phyloP scores from a whole-genome alignment of 495 filamentous ascomycete species.

The Talaromyces nanjingensis region DNA sequence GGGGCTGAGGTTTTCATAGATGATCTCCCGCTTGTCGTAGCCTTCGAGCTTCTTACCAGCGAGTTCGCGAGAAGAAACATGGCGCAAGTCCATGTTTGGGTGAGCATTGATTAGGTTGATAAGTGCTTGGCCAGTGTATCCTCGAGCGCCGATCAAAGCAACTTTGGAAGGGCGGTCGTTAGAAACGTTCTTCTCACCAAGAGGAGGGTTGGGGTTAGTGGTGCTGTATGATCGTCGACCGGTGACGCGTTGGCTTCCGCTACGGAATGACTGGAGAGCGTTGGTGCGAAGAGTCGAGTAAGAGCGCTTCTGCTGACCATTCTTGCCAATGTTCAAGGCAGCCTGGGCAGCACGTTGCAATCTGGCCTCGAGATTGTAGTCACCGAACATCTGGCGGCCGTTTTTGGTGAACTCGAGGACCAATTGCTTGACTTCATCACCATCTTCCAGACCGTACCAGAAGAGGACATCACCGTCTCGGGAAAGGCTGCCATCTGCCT shows the following conservation, averaged over 20 bases:
- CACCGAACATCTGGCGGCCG: slow-evolving; percentile 81
- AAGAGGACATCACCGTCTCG: slow-evolving; percentile 85
- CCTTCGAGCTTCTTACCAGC: slow-evolving; percentile 85
- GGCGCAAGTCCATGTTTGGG: slow-evolving; percentile 87
- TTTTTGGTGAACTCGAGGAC: slow-evolving; percentile 83
- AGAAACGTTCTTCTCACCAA: slow-evolving; percentile 85
- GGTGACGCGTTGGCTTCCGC: slow-evolving; percentile 22
- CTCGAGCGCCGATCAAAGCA: slow-evolving; percentile 89
- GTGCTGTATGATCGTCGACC: slow-evolving; percentile 53
- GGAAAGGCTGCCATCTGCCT: slow-evolving; percentile 86
- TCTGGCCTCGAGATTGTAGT: slow-evolving; percentile 81
- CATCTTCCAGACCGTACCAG: slow-evolving; percentile 87
- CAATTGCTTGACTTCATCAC: slow-evolving; percentile 77
- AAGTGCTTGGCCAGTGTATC: slow-evolving; percentile 91
- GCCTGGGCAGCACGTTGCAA: slow-evolving; percentile 70
- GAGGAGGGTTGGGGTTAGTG: slow-evolving; percentile 95
- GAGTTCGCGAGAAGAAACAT: slow-evolving; percentile 93
- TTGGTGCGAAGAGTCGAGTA: slow-evolving; percentile 54
- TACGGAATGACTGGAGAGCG: slow-evolving; percentile 30
- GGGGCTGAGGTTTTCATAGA: slow-evolving; percentile 82
- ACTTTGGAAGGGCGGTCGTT: slow-evolving; percentile 76
- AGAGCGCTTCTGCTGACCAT: slow-evolving; percentile 53
- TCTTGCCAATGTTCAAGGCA: slow-evolving; percentile 49
- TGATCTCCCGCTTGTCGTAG: slow-evolving; percentile 88
- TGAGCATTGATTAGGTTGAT: slow-evolving; percentile 85